Evolutionary conservation across 2,329 filamentous ascomycete species (phyloP).

Genomic region (Aureobasidium sp.): DNA sequence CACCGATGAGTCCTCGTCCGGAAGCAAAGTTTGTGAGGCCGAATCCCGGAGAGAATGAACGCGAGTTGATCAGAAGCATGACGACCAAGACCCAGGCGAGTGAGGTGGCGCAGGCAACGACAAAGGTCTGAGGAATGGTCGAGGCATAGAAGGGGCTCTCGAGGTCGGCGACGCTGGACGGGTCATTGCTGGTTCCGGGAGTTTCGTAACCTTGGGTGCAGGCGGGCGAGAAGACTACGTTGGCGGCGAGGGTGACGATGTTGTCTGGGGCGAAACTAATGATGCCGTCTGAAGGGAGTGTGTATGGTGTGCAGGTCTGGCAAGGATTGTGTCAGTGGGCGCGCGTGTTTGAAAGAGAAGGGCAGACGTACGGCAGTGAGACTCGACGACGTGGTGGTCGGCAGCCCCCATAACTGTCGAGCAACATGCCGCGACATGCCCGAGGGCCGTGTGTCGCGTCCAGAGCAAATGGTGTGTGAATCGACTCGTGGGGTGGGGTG

Average conservation of each 20-base stretch:
- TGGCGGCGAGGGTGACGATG: constrained; percentile 50
- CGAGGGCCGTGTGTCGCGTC: constrained; percentile 3
- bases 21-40: constrained; percentile 43
- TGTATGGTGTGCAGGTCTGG: constrained; percentile 54
- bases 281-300: constrained; percentile 51
- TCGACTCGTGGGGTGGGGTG: constrained; percentile 13
- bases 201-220: constrained; percentile 39
- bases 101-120: constrained; percentile 82
- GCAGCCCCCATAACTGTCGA: constrained; percentile 28
- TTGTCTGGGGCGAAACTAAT: constrained; percentile 46
- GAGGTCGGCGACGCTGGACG: constrained; percentile 54
- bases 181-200: constrained; percentile 33
- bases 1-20: constrained; percentile 77
- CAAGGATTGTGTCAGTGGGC: background rate
- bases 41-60: constrained; percentile 82
- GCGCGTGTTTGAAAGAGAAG: background rate
- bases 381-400: constrained; percentile 17
- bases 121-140: constrained; percentile 86
- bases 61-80: constrained; percentile 89
- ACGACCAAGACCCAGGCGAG: constrained; percentile 88
- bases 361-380: constrained; percentile 1
- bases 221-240: constrained; percentile 52
- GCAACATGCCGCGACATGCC: constrained; percentile 13
- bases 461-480: constrained; percentile 15
- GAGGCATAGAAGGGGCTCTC: constrained; percentile 89